Conservation (phyloP, 2,329 filamentous ascomycete genomes). For the Sporothrix pallida region DNA sequence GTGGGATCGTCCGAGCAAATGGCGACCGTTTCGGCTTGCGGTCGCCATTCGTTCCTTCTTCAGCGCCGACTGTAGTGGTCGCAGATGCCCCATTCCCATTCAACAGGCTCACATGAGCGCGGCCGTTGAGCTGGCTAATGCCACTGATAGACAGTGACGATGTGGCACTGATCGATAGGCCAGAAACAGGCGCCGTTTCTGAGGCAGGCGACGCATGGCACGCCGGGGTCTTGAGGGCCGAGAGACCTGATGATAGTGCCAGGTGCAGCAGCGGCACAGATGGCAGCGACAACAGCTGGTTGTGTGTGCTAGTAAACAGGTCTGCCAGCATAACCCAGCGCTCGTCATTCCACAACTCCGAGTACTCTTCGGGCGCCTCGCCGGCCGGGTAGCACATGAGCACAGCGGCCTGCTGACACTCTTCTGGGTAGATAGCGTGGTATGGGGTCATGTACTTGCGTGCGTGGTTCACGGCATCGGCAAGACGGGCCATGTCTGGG, state of each 20-base stretch:
- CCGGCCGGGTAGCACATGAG: conserved; percentile 76
- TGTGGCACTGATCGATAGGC: not conserved
- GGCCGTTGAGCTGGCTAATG: not conserved
- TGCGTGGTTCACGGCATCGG: conserved; percentile 81
- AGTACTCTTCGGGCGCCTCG: conserved; percentile 51
- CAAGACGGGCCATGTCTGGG: conserved; percentile 65
- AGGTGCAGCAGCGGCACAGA: conserved; percentile 85
- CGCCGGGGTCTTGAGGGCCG: conserved; percentile 91
- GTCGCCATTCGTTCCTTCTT: conserved; percentile 25
- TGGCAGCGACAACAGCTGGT: conserved; percentile 82
- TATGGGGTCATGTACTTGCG: conserved; percentile 79
- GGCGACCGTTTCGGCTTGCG: conserved; percentile 32
- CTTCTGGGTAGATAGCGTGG: conserved; percentile 68
- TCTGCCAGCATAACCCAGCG: conserved; percentile 80
- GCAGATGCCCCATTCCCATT: not conserved
- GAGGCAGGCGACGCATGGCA: conserved; percentile 69
- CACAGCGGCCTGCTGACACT: conserved; percentile 76
- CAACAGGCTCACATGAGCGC: not conserved
- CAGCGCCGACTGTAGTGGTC: not conserved
- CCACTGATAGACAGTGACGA: not conserved
- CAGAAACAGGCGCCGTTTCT: not conserved
- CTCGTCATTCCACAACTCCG: conserved; percentile 70
- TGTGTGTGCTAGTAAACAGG: conserved; percentile 84
- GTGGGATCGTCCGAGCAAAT: conserved; percentile 33
- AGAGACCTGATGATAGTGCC: conserved; percentile 87